phyloP scores from a whole-genome alignment of 1,139 yeast genomes.

The Yamadazyma mexicana region DNA sequence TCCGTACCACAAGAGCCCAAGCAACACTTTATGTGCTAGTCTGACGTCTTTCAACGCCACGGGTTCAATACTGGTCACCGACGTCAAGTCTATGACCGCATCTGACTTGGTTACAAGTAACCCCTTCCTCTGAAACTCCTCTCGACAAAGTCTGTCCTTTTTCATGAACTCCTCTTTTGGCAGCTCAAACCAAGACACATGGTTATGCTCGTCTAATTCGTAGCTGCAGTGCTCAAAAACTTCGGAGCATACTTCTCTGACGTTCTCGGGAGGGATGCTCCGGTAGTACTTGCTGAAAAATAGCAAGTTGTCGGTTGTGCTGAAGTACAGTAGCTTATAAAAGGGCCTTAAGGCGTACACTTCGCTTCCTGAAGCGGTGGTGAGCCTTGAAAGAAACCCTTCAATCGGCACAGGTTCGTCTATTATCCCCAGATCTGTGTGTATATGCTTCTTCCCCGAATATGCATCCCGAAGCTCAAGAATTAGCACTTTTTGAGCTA shows the following conservation, averaged over 20 bases:
- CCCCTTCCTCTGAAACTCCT: conserved; percentile 64
- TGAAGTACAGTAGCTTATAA: conserved; percentile 61
- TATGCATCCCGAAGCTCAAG: conserved; percentile 58
- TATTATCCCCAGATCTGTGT: not conserved
- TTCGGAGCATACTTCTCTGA: conserved; percentile 24
- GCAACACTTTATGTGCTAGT: conserved; percentile 35
- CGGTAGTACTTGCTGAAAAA: conserved; percentile 56
- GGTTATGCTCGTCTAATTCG: conserved; percentile 45
- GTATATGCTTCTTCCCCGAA: conserved; percentile 4
- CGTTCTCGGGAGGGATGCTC: conserved; percentile 64
- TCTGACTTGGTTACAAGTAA: conserved; percentile 57
- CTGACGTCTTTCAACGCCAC: conserved; percentile 27
- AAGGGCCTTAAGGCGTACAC: conserved; percentile 43
- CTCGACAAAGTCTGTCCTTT: conserved; percentile 57
- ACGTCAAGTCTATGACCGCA: conserved; percentile 60
- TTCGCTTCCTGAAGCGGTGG: conserved; percentile 51
- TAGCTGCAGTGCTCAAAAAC: conserved; percentile 54
- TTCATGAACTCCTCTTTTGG: conserved; percentile 37
- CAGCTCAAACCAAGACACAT: conserved; percentile 60
- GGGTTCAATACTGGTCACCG: conserved; percentile 39
- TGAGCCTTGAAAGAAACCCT: conserved; percentile 67
- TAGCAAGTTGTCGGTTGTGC: conserved; percentile 59
- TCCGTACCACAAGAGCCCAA: conserved; percentile 47
- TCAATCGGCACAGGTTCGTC: conserved; percentile 69
- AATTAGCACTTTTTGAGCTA: conserved; percentile 26